Evolutionary conservation across 306 rosid species (phyloP).

Genomic region (Albizia julibrissin): DNA sequence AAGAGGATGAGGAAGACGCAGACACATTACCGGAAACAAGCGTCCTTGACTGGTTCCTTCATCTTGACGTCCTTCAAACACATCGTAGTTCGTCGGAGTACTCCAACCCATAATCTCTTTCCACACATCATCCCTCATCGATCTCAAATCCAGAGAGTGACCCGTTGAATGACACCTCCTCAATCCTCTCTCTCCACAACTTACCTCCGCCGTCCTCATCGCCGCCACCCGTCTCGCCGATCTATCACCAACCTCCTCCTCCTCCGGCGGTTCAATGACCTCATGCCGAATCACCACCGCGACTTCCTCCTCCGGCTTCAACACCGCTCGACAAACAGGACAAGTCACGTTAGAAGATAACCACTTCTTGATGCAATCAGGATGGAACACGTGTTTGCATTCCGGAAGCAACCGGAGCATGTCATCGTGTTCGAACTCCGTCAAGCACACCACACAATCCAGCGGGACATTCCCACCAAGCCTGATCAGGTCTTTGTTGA

Average conservation of each 20-base stretch:
- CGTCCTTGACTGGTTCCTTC: background rate
- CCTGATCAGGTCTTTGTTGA: conserved; percentile 36
- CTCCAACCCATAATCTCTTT: conserved; percentile 33
- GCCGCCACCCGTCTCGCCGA: background rate
- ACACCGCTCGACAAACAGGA: conserved; percentile 54
- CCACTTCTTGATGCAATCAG: conserved; percentile 59
- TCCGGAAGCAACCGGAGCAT: conserved; percentile 34
- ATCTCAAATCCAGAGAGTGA: conserved; percentile 32
- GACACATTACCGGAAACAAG: background rate
- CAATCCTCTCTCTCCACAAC: background rate
- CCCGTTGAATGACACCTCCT: conserved; percentile 37
- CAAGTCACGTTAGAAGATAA: conserved; percentile 53
- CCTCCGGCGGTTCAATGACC: background rate
- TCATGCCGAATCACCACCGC: background rate
- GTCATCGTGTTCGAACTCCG: conserved; percentile 50
- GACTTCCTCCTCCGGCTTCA: background rate
- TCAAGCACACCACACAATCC: conserved; percentile 64
- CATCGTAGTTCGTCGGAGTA: conserved; percentile 40
- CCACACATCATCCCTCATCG: conserved; percentile 40
- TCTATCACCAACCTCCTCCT: background rate
- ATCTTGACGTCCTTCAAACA: conserved; percentile 13
- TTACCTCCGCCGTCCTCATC: background rate
- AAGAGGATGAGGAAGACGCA: background rate
- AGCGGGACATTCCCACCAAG: conserved; percentile 23
- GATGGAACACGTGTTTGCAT: conserved; percentile 54